phyloP scores from a whole-genome alignment of 31 red algal species.

The Porphyra umbilicalis region DNA sequence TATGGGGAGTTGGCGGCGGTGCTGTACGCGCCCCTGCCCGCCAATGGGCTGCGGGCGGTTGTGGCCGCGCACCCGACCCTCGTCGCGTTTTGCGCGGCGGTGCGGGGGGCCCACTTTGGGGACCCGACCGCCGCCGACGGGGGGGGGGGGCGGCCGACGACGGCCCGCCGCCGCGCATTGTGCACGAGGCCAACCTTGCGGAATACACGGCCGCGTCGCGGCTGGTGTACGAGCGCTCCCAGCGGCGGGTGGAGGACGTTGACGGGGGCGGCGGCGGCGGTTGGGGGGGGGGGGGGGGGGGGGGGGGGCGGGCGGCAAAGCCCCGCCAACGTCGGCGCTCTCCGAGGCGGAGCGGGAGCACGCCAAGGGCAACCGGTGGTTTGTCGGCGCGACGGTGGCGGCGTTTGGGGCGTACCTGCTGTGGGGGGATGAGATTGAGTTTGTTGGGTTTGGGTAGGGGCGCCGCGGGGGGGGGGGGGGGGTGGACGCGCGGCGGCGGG shows the following conservation, averaged over 20 bases:
- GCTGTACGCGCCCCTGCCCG: conserved; percentile 54
- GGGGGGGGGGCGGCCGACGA: conserved; percentile 24
- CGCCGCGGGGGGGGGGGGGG: neutral
- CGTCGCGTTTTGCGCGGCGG: conserved; percentile 42
- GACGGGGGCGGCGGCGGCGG: conserved; percentile 2
- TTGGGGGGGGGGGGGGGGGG: neutral
- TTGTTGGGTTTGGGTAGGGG: conserved; percentile 7
- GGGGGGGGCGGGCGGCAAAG: neutral
- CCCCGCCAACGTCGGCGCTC: neutral
- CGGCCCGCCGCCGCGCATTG: too few relatives aligned
- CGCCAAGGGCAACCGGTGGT: conserved; percentile 38
- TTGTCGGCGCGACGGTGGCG: conserved; percentile 18
- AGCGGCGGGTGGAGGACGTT: neutral
- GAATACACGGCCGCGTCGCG: neutral
- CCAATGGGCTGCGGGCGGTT: conserved; percentile 29
- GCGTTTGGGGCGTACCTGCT: conserved; percentile 54
- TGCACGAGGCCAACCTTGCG: conserved; percentile 3
- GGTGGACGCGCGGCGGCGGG: too few relatives aligned
- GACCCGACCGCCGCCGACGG: conserved; percentile 6
- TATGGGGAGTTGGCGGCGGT: conserved; percentile 66
- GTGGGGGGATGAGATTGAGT: conserved; percentile 54
- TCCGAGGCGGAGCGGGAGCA: conserved; percentile 11
- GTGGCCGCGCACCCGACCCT: conserved; percentile 38
- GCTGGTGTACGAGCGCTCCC: neutral
- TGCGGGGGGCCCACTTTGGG: conserved; percentile 26